Conservation (phyloP, 768 basidiomycete genomes). For the Trametes villosa region DNA sequence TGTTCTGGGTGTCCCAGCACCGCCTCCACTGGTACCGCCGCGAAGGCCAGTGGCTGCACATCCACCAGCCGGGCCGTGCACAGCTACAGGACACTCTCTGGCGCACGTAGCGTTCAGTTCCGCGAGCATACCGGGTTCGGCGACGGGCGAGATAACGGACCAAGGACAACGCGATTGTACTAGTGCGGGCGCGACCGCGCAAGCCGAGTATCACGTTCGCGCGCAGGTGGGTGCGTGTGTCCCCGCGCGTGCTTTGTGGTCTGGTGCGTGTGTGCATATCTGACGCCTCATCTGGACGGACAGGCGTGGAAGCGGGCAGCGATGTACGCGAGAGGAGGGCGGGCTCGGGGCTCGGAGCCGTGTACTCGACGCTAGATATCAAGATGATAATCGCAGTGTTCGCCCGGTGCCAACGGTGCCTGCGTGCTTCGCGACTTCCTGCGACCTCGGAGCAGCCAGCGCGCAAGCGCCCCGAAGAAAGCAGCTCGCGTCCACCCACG, state of each 20-base stretch:
- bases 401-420: neutral
- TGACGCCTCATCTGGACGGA: conserved; percentile 16
- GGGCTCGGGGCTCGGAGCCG: conserved; percentile 24
- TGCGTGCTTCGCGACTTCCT: conserved; percentile 22
- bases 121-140: neutral
- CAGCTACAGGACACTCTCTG: conserved; percentile 22
- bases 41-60: conserved; percentile 27
- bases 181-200: conserved; percentile 5
- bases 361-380: conserved; percentile 21
- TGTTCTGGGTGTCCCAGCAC: conserved; percentile 37
- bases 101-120: conserved; percentile 15
- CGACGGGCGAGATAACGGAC: conserved; percentile 13
- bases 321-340: conserved; percentile 1
- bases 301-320: conserved; percentile 8
- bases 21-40: conserved; percentile 32
- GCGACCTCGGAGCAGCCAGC: conserved; percentile 19
- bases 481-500: neutral
- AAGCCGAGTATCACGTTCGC: neutral
- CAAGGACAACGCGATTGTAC: neutral
- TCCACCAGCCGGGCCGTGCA: conserved; percentile 18
- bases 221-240: conserved; percentile 15
- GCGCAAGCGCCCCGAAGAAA: conserved; percentile 13
- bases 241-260: conserved; percentile 3
- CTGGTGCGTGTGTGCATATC: conserved; percentile 12
- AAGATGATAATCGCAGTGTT: conserved; percentile 22